Conservation (phyloP, 2,329 filamentous ascomycete species). For the Alternaria consortialis region DNA sequence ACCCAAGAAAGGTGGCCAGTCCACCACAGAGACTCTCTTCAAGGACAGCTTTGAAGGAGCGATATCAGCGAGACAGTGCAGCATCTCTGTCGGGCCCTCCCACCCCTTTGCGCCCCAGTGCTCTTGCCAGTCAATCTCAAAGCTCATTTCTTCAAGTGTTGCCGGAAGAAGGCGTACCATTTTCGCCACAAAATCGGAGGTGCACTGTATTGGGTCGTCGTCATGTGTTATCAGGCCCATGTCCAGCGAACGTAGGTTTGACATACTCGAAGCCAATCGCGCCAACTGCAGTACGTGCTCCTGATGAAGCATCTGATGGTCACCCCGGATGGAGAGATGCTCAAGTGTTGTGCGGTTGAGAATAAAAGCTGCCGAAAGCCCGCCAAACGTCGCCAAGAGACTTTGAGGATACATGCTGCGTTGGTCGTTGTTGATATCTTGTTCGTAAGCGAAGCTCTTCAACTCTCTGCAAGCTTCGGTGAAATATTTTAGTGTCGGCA, state of each 20-base stretch:
- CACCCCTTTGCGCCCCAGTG: conserved; percentile 16
- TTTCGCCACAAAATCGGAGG: conserved; percentile 6
- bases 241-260: conserved; percentile 10
- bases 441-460: conserved; percentile 12
- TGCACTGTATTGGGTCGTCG: conserved; percentile 2
- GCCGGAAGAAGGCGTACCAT: conserved; percentile 6
- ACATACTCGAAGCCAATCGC: conserved; percentile 7
- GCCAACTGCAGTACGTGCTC: conserved; percentile 11
- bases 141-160: conserved; percentile 10
- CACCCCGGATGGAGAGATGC: conserved; percentile 10
- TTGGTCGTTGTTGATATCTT: conserved; percentile 11
- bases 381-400: conserved; percentile 1
- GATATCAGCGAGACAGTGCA: conserved; percentile 5
- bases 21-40: conserved; percentile 10
- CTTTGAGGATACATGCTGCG: neutral
- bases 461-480: conserved; percentile 9
- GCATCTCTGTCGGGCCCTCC: conserved; percentile 14
- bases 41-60: conserved; percentile 3
- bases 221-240: conserved; percentile 15
- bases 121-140: conserved; percentile 17
- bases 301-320: conserved; percentile 8
- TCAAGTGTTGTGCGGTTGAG: conserved; percentile 3
- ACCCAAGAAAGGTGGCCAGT: conserved; percentile 14
- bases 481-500: conserved; percentile 3
- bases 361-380: neutral